Evolutionary conservation across 345 rosid genomes (phyloP).

Genomic region (Linum lewisii): DNA sequence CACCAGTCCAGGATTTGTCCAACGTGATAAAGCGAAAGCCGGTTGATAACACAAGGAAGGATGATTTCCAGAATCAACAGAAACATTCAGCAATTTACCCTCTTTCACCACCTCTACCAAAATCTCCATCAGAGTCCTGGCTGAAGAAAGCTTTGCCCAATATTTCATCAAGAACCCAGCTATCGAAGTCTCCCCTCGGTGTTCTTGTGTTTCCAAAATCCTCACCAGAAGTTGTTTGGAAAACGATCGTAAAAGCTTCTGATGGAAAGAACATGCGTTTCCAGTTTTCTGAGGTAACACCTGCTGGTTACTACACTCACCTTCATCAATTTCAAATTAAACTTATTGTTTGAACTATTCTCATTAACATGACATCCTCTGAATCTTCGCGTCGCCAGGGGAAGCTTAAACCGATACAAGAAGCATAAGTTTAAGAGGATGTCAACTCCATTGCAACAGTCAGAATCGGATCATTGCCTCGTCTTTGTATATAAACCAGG

Average conservation of each 20-base stretch:
- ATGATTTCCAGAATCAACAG: constrained; percentile 16
- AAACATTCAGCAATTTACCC: constrained; percentile 28
- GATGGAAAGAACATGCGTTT: constrained; percentile 40
- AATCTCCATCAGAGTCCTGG: constrained; percentile 94
- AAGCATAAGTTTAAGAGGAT: constrained; percentile 15
- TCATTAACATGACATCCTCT: neutral
- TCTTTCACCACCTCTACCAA: constrained; percentile 62
- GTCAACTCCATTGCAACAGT: too few relatives aligned
- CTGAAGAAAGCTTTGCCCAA: constrained; percentile 55
- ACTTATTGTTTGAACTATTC: neutral
- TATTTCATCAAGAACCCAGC: constrained; percentile 36
- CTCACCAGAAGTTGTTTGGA: constrained; percentile 51
- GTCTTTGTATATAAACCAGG: too few relatives aligned
- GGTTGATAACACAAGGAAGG: constrained; percentile 2
- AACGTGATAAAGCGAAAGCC: neutral
- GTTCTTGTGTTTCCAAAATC: constrained; percentile 9
- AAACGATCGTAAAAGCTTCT: constrained; percentile 60
- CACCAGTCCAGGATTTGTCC: neutral
- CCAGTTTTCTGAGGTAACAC: constrained; percentile 52
- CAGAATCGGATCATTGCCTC: too few relatives aligned
- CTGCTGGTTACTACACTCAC: neutral
- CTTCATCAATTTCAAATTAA: neutral
- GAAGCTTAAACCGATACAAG: constrained; percentile 32
- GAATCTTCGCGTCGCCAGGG: constrained; percentile 20
- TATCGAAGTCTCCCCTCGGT: constrained; percentile 28